Base-by-base conservation (phyloP, 495 filamentous ascomycete genomes). In the Cenococcum geophilum region DNA sequence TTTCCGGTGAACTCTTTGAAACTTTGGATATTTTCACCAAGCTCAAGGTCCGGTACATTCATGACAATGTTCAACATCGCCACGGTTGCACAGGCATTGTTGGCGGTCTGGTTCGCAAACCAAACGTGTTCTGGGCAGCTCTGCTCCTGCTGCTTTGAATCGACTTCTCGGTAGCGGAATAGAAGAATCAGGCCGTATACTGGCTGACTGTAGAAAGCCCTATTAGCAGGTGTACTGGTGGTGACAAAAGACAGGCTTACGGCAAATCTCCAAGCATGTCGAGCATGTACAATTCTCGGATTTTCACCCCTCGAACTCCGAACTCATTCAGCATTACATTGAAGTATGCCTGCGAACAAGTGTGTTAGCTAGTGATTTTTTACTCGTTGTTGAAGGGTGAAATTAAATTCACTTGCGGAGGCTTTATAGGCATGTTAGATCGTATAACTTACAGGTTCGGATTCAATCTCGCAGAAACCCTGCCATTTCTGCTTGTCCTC, bases 41-140 rank as follows among this genome's bases (percentile, higher is more conserved):
- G 76, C 12, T 80, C 73, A 10, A 91, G 74, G 45, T 73, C 71
- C 42, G 79, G 75, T 21, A 86, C 78, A 68, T 97, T 98, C 80
- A 95, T 92, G 67, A 96, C 78, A 57, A 96, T 93, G 58, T 97
- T 97, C 23, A 96, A 74, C 53, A 97, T 73, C 3, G 93, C 92
- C 20, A 95, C 82, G 27, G 89, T 92, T 16, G 89, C 92, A 73
- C 93, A 98, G 14, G 89, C 84, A 75, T 93, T 93, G 27, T 81
- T 77, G 2, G 83, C 83, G 0, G 89, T 89, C 88, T 97, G 93
- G 67, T 96, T 97, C 14, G 91, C 91, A 74, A 97, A 97, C 93
- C 93, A 98, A 32, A 96, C 73, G 5, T 85, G 77, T 18, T 84
- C 76, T 0, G 88, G 86, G 61, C 86, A 88, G 43, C 68, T 78